Base-by-base conservation (phyloP, 495 filamentous ascomycete species). In the Filosporella fistucella region DNA sequence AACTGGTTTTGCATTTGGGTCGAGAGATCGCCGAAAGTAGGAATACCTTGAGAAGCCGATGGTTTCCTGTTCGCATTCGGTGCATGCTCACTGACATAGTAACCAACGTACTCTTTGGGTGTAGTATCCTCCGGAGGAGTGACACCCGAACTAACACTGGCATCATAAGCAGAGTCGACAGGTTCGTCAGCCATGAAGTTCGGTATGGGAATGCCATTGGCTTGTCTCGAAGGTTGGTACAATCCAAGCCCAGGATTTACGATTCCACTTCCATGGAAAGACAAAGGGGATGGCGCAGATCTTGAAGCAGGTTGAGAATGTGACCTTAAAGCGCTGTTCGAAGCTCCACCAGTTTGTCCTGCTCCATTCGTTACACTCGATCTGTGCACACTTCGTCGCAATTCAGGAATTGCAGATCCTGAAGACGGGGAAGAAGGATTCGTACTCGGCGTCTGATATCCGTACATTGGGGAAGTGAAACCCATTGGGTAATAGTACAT, bases 271-370 rank as follows among this genome's bases (percentile, higher is more conserved):
- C 51, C 48, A 47, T 58, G 58, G 11, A 51, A 13, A 16, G 26
- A 16, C 12, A 58, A 21, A 16, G 43, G 52, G 11, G 55, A 36
- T 33, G 55, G 47, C n/a, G 34, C 52, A 6, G 68, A 68, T 30
- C 76, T 67, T 29, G 69, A 67, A 5, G 76, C 75, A 44, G 76
- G 76, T 54, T 78, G 76, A 23, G 76, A 80, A 56, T 80, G 76
- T 39, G 76, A 80, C 47, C 76, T 68, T 49, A 77, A 59, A 18
- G 70, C 53, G 45, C 71, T 72, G 32, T 63, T 69, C 38, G 59
- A 44, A 13, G 42, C 45, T 2, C 65, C 63, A 46, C 58, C 46
- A 22, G 58, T 54, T 44, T 61, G 43, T 13, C 60, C 65, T n/a
- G 69, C 49, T 14, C 75, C 72, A 26, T 56, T 63, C 10, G 62